Percentiles rank a stretch among this genome's conserved stretches.
Evolutionary conservation across 2,329 filamentous ascomycete species (phyloP).

Genomic region (Neonectria neomacrospora): DNA sequence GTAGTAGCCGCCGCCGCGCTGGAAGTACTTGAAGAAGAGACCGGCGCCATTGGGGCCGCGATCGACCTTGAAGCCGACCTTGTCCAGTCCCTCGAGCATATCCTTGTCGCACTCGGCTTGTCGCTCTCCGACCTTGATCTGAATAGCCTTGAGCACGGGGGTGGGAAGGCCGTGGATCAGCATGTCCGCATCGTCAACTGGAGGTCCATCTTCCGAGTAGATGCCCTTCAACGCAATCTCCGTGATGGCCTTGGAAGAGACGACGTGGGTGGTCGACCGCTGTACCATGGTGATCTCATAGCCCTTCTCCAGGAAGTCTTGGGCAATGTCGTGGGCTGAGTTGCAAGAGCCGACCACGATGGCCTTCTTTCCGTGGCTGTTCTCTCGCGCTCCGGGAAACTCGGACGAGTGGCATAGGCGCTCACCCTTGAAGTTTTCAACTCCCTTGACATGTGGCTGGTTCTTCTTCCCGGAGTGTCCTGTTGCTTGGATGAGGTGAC

Average conservation of each 20-base stretch:
- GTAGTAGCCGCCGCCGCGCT: constrained; percentile 76
- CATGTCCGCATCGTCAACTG: constrained; percentile 74
- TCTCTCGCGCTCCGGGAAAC: constrained; percentile 62
- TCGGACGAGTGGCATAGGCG: constrained; percentile 71
- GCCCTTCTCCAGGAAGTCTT: constrained; percentile 74
- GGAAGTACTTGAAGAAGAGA: constrained; percentile 71
- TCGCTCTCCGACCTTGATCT: constrained; percentile 55
- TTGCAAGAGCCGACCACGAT: constrained; percentile 76
- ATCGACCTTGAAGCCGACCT: constrained; percentile 71
- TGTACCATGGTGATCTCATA: constrained; percentile 77
- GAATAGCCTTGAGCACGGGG: constrained; percentile 69
- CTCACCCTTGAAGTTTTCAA: constrained; percentile 67
- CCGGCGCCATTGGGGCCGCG: constrained; percentile 66
- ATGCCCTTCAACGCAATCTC: constrained; percentile 64
- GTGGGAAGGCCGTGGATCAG: constrained; percentile 66
- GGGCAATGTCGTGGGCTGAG: constrained; percentile 75
- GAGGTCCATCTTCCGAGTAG: constrained; percentile 64
- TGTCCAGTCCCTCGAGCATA: constrained; percentile 57
- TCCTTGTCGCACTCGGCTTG: constrained; percentile 53
- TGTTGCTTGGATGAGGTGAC: constrained; percentile 74
- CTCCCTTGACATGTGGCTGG: constrained; percentile 66
- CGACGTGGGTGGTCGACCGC: constrained; percentile 72
- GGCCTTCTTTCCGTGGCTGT: constrained; percentile 66
- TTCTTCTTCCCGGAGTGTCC: constrained; percentile 76
- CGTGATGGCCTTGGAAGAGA: constrained; percentile 64